Base-by-base conservation (phyloP, 2,329 filamentous ascomycete genomes). In the Catunica adiposa region DNA sequence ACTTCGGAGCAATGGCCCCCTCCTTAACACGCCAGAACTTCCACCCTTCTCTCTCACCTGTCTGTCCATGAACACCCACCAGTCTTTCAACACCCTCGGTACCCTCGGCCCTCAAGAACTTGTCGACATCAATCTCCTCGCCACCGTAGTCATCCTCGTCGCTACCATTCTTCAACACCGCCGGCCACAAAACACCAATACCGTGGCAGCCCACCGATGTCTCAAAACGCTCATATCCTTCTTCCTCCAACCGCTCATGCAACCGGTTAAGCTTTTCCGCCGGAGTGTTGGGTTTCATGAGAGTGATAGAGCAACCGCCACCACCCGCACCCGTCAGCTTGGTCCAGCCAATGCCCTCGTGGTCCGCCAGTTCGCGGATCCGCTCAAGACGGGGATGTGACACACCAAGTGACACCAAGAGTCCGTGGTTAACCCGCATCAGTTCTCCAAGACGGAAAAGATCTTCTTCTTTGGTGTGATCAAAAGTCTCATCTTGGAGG, bases 261-360 rank as follows among this genome's bases (percentile, higher is more conserved):
- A 97, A 71, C 8, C 74, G 70, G 23, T 72, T 68, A 26, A 94
- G 69, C 62, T 77, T 77, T 59, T 78, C 71, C 15, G 66, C 63
- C 5, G 78, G 65, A 1, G 77, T 72, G 29, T 78, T 79, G 0
- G 86, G 85, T 61, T 83, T 84, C 51, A 98, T 73, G 3, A 98
- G 73, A 0, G 90, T 94, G 62, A 98, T 97, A 2, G 89, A 90
- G 68, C 94, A 97, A 2, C 92, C 92, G 56, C 92, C 94, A 11
- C 92, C 94, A 22, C 92, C 92, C 1, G 92, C 92, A 34, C 92
- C 92, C 0, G 92, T 98, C 57, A 98, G 77, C 68, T 98, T 98
- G 11, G 92, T 96, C 89, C 89, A 98, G 29, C 92, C 92, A 56
- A 96, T 85, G 42, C 84, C 85, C 56, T 88, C 79, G 62, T 92